Evolutionary conservation across 177 flowering plant species (phyloP), one percentile per base, ranked within the genome.

Genomic region (Vitis hybrid): DNA sequence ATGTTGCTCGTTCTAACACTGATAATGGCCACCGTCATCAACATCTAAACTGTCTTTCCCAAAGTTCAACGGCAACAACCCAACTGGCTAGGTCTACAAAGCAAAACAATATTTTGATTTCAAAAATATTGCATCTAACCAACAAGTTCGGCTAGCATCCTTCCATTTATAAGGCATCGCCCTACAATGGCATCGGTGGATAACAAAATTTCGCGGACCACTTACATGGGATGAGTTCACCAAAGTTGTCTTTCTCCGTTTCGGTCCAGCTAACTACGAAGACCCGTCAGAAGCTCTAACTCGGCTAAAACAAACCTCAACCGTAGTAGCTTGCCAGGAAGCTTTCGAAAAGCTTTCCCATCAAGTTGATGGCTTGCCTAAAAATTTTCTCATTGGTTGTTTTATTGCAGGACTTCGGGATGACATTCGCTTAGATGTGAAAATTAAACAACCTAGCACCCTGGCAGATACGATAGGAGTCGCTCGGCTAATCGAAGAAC

Each of bases 401-500:
- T 70, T 63, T 35, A 63, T 70, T 53, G 61, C 30, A 3, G 58
- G 68, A 63, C 10, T 63, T 1, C 3, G 53, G 3, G 52, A 63
- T 41, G 65, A n/a, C 21, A 63, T 63, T 67, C 63, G 54, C n/a
- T 0, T 67, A 2, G 70, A 35, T 3, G 51, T 67, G 24, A 41
- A 65, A 57, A 64, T 65, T 48, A 46, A 58, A 14, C 63, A 71
- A 30, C 74, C 74, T 9, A 27, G 24, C 0, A 46, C 68, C 2
- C n/a, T 71, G 53, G 62, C 57, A 4, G 63, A 64, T 55, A 18
- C 63, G 1, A 71, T 71, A 13, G 68, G 63, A 11, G 73, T 64
- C 0, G 63, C 62, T 11, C 24, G 62, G 4, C 30, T 63, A 15
- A 24, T 64, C 10, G 57, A 71, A 10, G 57, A 57, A 51, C 14